These are phyloP conservation scores for Dioscorea zingiberensis DNA, from an alignment of 106 monocot genomes.

Conservation along the genomic window DNA sequence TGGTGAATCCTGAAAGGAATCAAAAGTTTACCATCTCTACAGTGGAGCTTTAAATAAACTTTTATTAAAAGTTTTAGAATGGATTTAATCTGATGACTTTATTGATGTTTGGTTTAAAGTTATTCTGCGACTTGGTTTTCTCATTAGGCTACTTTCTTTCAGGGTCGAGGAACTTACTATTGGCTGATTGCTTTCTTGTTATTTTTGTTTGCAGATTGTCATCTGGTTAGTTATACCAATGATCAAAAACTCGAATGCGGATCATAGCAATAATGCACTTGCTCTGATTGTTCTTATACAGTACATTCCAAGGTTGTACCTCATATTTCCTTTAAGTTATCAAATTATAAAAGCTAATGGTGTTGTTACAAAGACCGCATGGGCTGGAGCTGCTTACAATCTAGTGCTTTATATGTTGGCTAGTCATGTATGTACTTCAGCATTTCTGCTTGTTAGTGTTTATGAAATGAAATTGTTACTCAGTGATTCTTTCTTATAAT, in stretches of 20 bases:
- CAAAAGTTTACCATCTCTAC: too few species aligned
- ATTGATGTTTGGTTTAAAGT: too few species aligned
- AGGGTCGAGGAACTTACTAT: neutral
- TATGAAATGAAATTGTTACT: too few species aligned
- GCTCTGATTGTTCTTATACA: constrained; percentile 75
- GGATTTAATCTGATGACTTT: too few species aligned
- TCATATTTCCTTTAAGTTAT: constrained; percentile 75
- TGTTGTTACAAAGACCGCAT: constrained; percentile 76
- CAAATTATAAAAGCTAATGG: constrained; percentile 80
- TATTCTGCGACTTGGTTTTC: neutral
- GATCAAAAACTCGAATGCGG: constrained; percentile 39
- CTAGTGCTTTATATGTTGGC: constrained; percentile 82
- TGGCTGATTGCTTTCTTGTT: neutral
- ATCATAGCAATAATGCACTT: constrained; percentile 56
- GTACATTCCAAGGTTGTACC: constrained; percentile 74
- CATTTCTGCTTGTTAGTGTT: too few species aligned
- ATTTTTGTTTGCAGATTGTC: constrained; percentile 54
- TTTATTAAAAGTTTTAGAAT: too few species aligned
- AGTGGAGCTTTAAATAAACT: too few species aligned
- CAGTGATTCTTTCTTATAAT: neutral
- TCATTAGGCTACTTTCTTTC: neutral
- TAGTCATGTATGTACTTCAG: constrained; percentile 66
- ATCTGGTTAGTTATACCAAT: constrained; percentile 76
- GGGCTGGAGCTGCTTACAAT: constrained; percentile 91
- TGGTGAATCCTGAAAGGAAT: too few species aligned